Base-by-base conservation (phyloP, 1,284 basidiomycete species). In the Filobasidium uniguttulatum region DNA sequence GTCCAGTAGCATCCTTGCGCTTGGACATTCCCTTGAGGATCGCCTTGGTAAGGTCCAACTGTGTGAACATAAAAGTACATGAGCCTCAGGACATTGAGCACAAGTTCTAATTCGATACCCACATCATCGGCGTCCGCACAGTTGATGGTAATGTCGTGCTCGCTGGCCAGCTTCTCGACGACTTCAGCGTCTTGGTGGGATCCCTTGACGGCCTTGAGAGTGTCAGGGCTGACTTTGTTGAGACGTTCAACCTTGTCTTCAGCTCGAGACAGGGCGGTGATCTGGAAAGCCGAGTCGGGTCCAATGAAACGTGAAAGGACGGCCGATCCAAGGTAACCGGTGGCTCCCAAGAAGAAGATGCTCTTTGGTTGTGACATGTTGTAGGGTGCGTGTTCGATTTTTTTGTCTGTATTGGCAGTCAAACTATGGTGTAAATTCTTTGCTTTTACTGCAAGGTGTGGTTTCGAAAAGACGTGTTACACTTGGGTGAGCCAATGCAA, bases 301-400 rank as follows among this genome's bases (percentile, higher is more conserved):
- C 50, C 45, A 29, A 65, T 57, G 41, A 68, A 55, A 19, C 56
- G 55, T 17, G 55, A 49, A n/a, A 65, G 55, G 36, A 63, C 60
- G 23, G 59, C 57, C 6, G 61, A 62, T 35, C 48, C 67, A 29
- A 69, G 62, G 59, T 68, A 69, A 9, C 67, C 66, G 3, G 66
- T 67, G 5, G 61, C 64, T n/a, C 66, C 67, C 35, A 64, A 56
- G 51, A 69, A 56, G 56, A 69, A 64, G 50, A 66, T 57, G 20
- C 46, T 30, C 38, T 56, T 56, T 43, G 47, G 35, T 22, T 45
- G 40, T 30, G 50, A 52, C 50, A 52, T 52, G 29, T 19, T 37
- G 31, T 10, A 9, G 31, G 9, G 31, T 33, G 31, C n/a, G n/a
- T 9, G 10, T n/a, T 9, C n/a, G 31, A 33, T 9, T 10, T 33